Percentiles rank a stretch among this genome's conserved stretches.
Conservation (phyloP, 352 stramenopile genomes). For the Hyaloperonospora arabidopsidis region DNA sequence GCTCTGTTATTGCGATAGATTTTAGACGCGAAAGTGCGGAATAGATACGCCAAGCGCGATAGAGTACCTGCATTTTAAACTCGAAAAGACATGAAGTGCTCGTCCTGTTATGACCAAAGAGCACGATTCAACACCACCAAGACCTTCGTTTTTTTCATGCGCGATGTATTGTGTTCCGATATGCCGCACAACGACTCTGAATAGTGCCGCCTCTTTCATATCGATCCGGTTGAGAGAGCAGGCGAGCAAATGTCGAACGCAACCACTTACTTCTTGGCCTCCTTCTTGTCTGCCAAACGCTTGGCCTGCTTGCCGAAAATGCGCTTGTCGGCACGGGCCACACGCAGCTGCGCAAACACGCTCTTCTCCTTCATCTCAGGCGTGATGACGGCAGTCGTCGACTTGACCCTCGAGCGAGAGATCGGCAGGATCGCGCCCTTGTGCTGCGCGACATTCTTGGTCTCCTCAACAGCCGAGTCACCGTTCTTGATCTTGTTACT, state of each 20-base stretch:
- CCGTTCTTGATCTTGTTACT: constrained; percentile 93
- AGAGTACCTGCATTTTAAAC: too few species aligned
- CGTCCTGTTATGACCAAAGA: background rate
- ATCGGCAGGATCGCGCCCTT: constrained; percentile 74
- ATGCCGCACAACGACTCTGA: constrained; percentile 49
- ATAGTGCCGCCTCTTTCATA: constrained; percentile 12
- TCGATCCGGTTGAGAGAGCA: constrained; percentile 14
- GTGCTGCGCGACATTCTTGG: constrained; percentile 89
- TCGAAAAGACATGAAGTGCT: background rate
- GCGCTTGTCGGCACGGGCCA: constrained; percentile 79
- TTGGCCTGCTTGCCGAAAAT: constrained; percentile 86
- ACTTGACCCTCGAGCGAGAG: constrained; percentile 66
- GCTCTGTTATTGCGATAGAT: too few species aligned
- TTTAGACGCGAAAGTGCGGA: too few species aligned
- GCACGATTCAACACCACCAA: background rate
- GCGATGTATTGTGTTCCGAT: constrained; percentile 59
- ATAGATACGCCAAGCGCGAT: too few species aligned
- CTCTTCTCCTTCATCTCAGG: constrained; percentile 82
- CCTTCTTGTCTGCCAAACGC: constrained; percentile 83
- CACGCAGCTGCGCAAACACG: constrained; percentile 77
- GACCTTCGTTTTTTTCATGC: constrained; percentile 28
- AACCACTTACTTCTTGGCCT: constrained; percentile 61
- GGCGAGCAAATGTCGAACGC: constrained; percentile 20
- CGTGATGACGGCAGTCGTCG: constrained; percentile 71
- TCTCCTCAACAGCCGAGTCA: constrained; percentile 88